These are phyloP conservation scores for Boletus vermiculosoides DNA, from an alignment of 768 basidiomycete genomes.

Conservation along the genomic window DNA sequence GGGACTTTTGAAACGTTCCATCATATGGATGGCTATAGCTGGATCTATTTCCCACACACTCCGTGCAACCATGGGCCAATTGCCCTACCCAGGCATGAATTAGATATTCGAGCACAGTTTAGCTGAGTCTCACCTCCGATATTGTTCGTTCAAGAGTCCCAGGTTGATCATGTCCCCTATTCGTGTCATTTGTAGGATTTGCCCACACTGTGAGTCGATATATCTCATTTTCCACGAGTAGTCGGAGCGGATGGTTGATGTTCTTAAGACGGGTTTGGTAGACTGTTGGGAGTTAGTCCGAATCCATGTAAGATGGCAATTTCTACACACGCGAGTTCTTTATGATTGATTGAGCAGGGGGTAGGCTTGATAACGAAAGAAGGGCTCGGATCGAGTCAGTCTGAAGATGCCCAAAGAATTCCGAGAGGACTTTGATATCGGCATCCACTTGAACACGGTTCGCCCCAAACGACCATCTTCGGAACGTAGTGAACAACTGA, in stretches of 20 bases:
- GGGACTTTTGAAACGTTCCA: slow-evolving; percentile 82
- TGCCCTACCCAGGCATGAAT: slow-evolving; percentile 37
- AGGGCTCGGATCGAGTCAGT: slow-evolving; percentile 66
- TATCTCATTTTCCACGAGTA: slow-evolving; percentile 91
- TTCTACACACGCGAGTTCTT: slow-evolving; percentile 41
- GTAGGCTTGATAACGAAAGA: slow-evolving; percentile 58
- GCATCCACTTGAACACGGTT: slow-evolving; percentile 87
- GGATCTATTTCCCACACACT: slow-evolving; percentile 84
- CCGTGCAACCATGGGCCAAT: slow-evolving; percentile 68
- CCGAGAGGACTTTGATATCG: slow-evolving; percentile 83
- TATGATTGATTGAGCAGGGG: slow-evolving; percentile 46
- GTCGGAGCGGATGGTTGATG: slow-evolving; percentile 69
- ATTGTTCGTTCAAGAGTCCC: slow-evolving; percentile 57
- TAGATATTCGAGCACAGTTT: neutral
- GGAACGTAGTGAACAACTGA: neutral
- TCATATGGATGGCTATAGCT: slow-evolving; percentile 75
- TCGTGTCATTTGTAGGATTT: slow-evolving; percentile 78
- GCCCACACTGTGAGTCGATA: slow-evolving; percentile 84
- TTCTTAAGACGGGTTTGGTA: slow-evolving; percentile 61
- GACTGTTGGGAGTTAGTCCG: slow-evolving; percentile 37
- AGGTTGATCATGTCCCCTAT: slow-evolving; percentile 61
- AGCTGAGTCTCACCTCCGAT: slow-evolving; percentile 49
- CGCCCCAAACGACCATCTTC: slow-evolving; percentile 95
- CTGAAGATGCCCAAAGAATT: slow-evolving; percentile 77
- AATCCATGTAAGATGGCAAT: neutral